Conservation (phyloP, 2,329 filamentous ascomycete genomes). For the Knufia fluminis region DNA sequence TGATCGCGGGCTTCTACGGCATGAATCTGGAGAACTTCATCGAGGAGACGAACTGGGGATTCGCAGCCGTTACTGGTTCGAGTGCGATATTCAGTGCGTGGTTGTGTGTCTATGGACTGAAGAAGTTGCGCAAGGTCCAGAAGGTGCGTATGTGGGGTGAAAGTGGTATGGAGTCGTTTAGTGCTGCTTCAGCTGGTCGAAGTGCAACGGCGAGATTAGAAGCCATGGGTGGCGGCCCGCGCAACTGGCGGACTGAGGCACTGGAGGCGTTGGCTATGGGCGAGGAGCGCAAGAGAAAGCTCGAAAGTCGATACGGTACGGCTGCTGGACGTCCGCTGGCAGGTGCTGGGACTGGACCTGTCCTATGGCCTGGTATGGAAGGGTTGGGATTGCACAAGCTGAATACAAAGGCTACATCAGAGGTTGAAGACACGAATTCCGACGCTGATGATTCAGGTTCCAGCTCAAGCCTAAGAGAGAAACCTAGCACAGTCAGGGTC, state of each 20-base stretch:
- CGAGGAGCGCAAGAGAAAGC: conserved; percentile 21
- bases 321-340: not conserved
- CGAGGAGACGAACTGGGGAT: conserved; percentile 84
- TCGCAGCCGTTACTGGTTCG: conserved; percentile 61
- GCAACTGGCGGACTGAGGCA: conserved; percentile 37
- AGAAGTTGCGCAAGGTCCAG: conserved; percentile 76
- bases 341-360: conserved; percentile 10
- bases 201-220: not conserved
- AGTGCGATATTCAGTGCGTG: conserved; percentile 65
- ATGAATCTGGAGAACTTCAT: conserved; percentile 99
- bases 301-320: not conserved
- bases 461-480: conserved; percentile 1
- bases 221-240: conserved; percentile 12
- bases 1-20: conserved; percentile 96
- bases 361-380: conserved; percentile 25
- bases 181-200: conserved; percentile 1
- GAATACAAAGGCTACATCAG: not conserved
- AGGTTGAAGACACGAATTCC: conserved; percentile 6
- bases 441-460: conserved; percentile 1
- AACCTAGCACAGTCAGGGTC: not conserved
- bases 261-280: conserved; percentile 33
- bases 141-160: conserved; percentile 77
- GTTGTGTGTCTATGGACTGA: conserved; percentile 75
- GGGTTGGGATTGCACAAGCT: conserved; percentile 22
- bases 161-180: conserved; percentile 24